A percentile compares a stretch with the other conserved stretches of the same genome.
Evolutionary conservation across 163 green algal genomes (phyloP).

Genomic region (Volvox carteri): DNA sequence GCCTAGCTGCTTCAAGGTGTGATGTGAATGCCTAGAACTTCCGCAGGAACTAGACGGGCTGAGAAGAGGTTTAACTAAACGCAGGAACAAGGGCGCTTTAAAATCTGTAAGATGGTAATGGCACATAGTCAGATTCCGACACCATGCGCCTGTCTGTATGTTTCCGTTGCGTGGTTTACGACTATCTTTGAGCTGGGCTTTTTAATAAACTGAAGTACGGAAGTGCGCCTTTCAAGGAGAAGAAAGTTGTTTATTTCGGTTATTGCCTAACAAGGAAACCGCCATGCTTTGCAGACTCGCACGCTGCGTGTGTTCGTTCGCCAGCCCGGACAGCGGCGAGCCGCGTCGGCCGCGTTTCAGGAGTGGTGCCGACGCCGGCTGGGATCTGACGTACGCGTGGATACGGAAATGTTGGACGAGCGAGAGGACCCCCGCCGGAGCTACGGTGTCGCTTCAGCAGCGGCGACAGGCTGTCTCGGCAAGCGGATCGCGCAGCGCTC

Average conservation of each 20-base stretch:
- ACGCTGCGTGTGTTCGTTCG: conserved; percentile 9
- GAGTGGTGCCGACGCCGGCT: neutral
- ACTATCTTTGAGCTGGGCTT: neutral
- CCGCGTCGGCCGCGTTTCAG: neutral
- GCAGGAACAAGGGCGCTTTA: neutral
- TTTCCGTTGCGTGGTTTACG: neutral
- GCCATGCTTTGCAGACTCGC: neutral
- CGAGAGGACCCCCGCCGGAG: neutral
- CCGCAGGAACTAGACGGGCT: neutral
- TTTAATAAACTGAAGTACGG: neutral
- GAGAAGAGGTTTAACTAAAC: neutral
- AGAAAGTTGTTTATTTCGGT: neutral
- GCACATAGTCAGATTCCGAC: neutral
- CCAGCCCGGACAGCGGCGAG: neutral
- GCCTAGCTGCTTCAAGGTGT: neutral
- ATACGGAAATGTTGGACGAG: neutral
- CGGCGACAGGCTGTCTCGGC: neutral
- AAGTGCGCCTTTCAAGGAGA: neutral
- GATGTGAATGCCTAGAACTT: neutral
- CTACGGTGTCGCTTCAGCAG: neutral
- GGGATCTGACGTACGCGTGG: neutral
- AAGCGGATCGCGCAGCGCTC: neutral
- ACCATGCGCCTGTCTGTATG: no score
- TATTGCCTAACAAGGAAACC: neutral
- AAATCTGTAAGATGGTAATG: neutral